Evolutionary conservation across 345 rosid genomes (phyloP).

Genomic region (Cardamine chenopodiifolia): DNA sequence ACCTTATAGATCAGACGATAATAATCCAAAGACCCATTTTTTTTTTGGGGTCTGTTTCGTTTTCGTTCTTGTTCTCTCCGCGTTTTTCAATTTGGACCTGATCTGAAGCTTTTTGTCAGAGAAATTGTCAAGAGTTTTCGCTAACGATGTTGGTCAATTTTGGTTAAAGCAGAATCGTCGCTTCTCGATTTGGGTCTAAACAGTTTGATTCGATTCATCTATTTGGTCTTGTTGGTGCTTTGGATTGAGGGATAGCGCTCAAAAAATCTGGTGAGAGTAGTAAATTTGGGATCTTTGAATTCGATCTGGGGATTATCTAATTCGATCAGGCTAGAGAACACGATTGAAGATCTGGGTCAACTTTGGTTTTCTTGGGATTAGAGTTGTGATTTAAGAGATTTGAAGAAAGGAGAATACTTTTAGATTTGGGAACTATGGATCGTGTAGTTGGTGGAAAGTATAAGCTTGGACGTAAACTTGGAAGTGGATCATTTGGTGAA

Average conservation of each 20-base stretch:
- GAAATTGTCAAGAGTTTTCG: conserved; percentile 16
- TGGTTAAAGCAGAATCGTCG: conserved; percentile 13
- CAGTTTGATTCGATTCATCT: conserved; percentile 6
- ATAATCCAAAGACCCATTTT: conserved; percentile 25
- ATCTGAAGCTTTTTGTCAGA: conserved; percentile 38
- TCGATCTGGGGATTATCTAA: conserved; percentile 22
- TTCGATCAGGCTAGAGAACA: conserved; percentile 3
- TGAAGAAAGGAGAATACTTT: conserved; percentile 14
- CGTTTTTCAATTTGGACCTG: conserved; percentile 9
- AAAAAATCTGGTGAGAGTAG: neutral
- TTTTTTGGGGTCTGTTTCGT: conserved; percentile 1
- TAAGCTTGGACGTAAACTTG: conserved; percentile 93
- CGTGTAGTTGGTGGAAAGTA: conserved; percentile 89
- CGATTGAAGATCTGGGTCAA: conserved; percentile 39
- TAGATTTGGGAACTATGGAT: conserved; percentile 51
- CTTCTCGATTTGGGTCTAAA: conserved; percentile 29
- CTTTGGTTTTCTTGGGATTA: conserved; percentile 8
- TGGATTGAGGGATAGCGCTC: neutral
- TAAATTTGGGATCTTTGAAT: conserved; percentile 32
- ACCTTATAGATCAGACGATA: conserved; percentile 25
- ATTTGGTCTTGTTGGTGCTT: conserved; percentile 1
- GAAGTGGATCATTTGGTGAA: conserved; percentile 98
- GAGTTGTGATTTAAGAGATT: conserved; percentile 16
- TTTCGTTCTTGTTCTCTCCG: conserved; percentile 10
- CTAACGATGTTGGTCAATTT: conserved; percentile 24